These are phyloP conservation scores for Hanseniaspora nectarophila DNA, from an alignment of 805 yeast species.

Conservation along the genomic window DNA sequence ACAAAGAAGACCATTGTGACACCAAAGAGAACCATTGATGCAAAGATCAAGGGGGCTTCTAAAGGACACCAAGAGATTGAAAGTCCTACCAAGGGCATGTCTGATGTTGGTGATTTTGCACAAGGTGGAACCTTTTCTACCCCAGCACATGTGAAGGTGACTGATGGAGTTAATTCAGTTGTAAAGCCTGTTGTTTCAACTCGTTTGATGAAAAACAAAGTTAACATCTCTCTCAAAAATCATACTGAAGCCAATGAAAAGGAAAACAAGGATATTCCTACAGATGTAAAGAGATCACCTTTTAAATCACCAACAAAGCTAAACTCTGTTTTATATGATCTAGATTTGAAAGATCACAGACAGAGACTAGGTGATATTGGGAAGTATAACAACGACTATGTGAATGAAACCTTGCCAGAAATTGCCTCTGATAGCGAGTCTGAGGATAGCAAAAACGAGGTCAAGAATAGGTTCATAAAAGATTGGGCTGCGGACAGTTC, in stretches of 20 bases:
- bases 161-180: not conserved
- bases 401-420: conserved; percentile 33
- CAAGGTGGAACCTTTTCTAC: conserved; percentile 6
- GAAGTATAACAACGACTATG: conserved; percentile 4
- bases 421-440: conserved; percentile 40
- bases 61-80: not conserved
- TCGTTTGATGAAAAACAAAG: not conserved
- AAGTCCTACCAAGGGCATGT: not conserved
- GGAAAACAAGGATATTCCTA: not conserved
- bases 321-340: conserved; percentile 21
- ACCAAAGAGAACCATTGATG: not conserved
- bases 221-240: not conserved
- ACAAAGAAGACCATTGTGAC: not conserved
- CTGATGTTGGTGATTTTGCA: not conserved
- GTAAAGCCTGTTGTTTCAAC: not conserved
- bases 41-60: not conserved
- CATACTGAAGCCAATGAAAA: not conserved
- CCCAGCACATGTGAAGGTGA: not conserved
- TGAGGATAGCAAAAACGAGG: conserved; percentile 32
- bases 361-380: conserved; percentile 19
- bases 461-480: conserved; percentile 17
- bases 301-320: conserved; percentile 4
- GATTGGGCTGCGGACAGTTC: conserved; percentile 44
- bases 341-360: conserved; percentile 26
- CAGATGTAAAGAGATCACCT: not conserved